Evolutionary conservation across 768 basidiomycete genomes (phyloP), one percentile per base, ranked within the genome.

Genomic region (Amanita fuliginea): DNA sequence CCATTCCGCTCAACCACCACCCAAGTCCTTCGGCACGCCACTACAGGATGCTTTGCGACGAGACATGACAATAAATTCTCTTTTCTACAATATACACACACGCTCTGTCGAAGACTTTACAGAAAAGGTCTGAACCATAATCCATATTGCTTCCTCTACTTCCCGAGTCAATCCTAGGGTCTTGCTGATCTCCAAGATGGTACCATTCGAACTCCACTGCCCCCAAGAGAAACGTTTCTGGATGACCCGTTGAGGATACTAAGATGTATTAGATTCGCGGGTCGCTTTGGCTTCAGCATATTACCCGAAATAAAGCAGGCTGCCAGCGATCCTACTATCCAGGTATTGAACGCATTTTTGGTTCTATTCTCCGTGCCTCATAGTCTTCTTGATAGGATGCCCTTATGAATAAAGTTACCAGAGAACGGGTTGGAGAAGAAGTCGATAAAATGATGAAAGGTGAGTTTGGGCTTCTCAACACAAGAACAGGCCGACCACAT

Each of bases 161-260:
- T 19, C 53, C 22, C n/a, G 28, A 39, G 32, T 11, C 9, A 28
- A 8, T 35, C 24, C 49, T 13, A 91, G 83, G 96, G 96, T 18
- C 67, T 97, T 34, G 67, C 78, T n/a, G 96, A 99, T 64, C 70
- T 99, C 3, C 75, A 72, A 28, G 65, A 77, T 36, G 86, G 89
- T 2, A 69, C 83, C 36, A 83, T 97, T 43, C 78, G 96, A 13
- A 98, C 96, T 0, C 96, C 96, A 1, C 66, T 98, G 18, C 73
- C 88, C 3, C 91, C 96, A 1, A 62, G 69, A 55, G 79, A 92
- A 62, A 99, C 96, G 2, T 98, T 98, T 59, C 66, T 78, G 21
- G 96, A 99, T 57, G 96, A 99, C 64, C 96, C 96, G 5, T 67
- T 99, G 10, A 81, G 96, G 11, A 80, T 98, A n/a, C 64, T 98